Evolutionary conservation across 306 rosid species (phyloP), one percentile per base, ranked within the genome.

Genomic region (Canavalia gladiata): DNA sequence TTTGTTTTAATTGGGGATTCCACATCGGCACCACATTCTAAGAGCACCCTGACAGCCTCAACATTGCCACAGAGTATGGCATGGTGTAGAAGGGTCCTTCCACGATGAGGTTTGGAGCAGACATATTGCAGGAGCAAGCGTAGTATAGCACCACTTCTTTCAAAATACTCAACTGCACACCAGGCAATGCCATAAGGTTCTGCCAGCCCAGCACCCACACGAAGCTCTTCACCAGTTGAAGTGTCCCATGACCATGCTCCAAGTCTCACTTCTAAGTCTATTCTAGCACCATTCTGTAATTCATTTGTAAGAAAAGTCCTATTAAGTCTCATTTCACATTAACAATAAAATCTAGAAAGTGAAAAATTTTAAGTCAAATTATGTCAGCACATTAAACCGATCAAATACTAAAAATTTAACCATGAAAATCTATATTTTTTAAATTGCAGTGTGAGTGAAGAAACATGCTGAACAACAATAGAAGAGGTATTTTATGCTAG

Each of bases 231-330:
- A 49, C 95, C 99, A 0, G 95, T 91, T 39, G 87, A 78, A 72
- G 71, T 83, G 86, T 95, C 99, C 97, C 99, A 95, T 39, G 93
- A 90, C 99, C 99, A 95, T 42, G 97, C 97, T 84, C 99, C 97
- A 66, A 95, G 87, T 82, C 83, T 88, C 51, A 91, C 95, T 64
- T 73, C 70, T 3, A 69, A 73, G 85, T 91, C 93, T 37, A 81
- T 71, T 76, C 76, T 85, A 39, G 86, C 93, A 58, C 97, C 95
- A 78, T 81, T 88, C 99, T 95, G 88, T 73, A 76, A 67, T 69
- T 78, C 52, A 64, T 45, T 72, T 78, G 60, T 49, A 49, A 78
- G 66, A 82, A 76, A 84, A 74, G 51, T 28, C 55, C 30, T 10
- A 50, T 33, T 84, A 66, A 83, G 81, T 76, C 7, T 75, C 84